Base-by-base conservation (phyloP, 148 eudicot genomes). In the Pouteria glomerata region DNA sequence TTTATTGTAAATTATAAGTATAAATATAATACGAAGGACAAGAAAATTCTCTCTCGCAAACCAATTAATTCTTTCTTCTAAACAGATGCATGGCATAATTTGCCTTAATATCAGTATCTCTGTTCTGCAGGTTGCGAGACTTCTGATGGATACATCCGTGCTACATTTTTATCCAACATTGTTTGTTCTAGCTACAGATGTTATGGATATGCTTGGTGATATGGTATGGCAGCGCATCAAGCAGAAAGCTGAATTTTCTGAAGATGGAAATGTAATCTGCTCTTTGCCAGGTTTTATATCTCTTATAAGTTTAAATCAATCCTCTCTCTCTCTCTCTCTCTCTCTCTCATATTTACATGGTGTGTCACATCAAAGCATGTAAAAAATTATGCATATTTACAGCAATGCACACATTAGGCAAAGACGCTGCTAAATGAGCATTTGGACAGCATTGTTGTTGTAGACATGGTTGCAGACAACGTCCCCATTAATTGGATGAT, bases 121-220 rank as follows among this genome's bases (percentile, higher is more conserved):
- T 62, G 35, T 74, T 67, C 52, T 78, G 70, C 82, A 90, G 93
- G 96, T 88, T 76, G 93, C 88, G 53, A 90, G 88, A 78, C 81
- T 88, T 81, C 82, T 88, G 78, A 82, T 76, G 84, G 90, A 90
- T 75, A 83, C 88, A 27, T 66, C 84, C 31, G 82, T 79, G 63
- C 77, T 78, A 62, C 93, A 90, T 53, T 88, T 90, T 86, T 90
- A 90, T 83, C 96, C 96, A 52, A 88, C 86, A 39, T 71, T 88
- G 70, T 90, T 90, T 72, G 82, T 83, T 82, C 75, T 85, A 78
- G 93, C 85, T 62, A 88, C 90, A 44, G 93, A 88, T 75, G 82
- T 90, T 72, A 69, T 90, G 75, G 93, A 86, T 76, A 80, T 83
- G 92, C 84, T 90, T 68, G 96, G 96, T 69, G 83, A 84, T 73